Evolutionary conservation across 805 yeast species (phyloP), one percentile per base, ranked within the genome.

Genomic region (Metschnikowia anglica): DNA sequence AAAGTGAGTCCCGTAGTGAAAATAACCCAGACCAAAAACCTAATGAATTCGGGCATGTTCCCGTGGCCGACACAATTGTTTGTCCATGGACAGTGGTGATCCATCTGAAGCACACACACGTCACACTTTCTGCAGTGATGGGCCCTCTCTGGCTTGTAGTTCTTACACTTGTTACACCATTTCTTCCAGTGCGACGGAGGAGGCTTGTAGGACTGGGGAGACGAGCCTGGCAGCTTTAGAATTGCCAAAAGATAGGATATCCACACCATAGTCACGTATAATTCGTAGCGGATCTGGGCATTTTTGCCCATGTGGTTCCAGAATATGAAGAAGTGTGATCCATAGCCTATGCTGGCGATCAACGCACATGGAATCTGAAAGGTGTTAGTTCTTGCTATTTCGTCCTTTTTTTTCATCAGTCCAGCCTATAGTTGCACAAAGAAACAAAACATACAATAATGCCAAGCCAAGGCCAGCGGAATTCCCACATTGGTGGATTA

Each of bases 21-120:
- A 16, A 77, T 60, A 2, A 86, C 82, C 85, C 89, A 83, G 9
- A 73, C 53, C 26, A 90, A 56, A 58, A 90, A 90, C 41, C 97
- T 68, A 48, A 85, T 54, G 59, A 90, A 90, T 59, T 87, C 90
- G 0, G 95, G 88, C 60, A 79, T 70, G 57, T 90, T 90, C 0
- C 63, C 61, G 58, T 79, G 80, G 0, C 97, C 97, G 16, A 90
- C 91, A 58, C 97, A 90, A 58, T 87, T 90, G 61, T 79, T 77
- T 0, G 96, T 88, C 97, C 97, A 90, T 0, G 97, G 96, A 27
- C 84, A 72, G 65, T 89, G 97, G 60, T 89, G 97, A 61, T 89
- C 97, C 97, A 89, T 90, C 58, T 79, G 77, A 44, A 89, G 60
- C n/a, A 89, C 83, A 62, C 97, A 89, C 30, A 48, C 53, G n/a